Evolutionary conservation across 1,284 basidiomycete species (phyloP).

Genomic region (Somion occarium): DNA sequence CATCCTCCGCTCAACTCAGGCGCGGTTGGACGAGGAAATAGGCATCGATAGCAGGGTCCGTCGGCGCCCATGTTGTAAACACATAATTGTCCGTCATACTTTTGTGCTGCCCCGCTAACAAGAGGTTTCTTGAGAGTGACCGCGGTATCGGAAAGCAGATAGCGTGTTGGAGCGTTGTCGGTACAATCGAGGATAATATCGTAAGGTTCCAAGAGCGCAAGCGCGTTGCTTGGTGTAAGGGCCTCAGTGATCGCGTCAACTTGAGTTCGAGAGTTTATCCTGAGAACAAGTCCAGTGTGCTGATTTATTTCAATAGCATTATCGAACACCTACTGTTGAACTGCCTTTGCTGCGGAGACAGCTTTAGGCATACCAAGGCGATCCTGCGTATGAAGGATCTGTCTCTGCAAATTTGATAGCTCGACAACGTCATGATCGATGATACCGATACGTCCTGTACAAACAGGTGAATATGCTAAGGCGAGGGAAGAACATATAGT

Average conservation of each 20-base stretch:
- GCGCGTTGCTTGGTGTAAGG: conserved; percentile 59
- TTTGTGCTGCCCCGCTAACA: conserved; percentile 91
- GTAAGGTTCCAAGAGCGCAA: conserved; percentile 54
- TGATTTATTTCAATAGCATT: conserved; percentile 37
- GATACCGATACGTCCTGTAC: conserved; percentile 78
- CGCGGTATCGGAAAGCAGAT: conserved; percentile 91
- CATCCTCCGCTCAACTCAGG: conserved; percentile 70
- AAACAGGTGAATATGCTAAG: not conserved
- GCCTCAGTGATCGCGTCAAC: conserved; percentile 51
- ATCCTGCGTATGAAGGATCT: conserved; percentile 83
- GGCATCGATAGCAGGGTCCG: conserved; percentile 92
- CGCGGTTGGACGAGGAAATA: conserved; percentile 79
- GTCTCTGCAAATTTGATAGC: conserved; percentile 90
- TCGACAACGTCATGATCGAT: conserved; percentile 92
- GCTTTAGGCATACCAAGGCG: conserved; percentile 84
- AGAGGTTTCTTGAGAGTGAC: conserved; percentile 74
- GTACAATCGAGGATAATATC: conserved; percentile 93
- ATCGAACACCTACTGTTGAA: conserved; percentile 33
- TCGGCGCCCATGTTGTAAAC: conserved; percentile 65
- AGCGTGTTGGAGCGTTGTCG: conserved; percentile 90
- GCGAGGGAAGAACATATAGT: not conserved
- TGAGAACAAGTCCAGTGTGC: conserved; percentile 37
- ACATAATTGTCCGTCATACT: conserved; percentile 87
- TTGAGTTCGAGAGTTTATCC: conserved; percentile 65
- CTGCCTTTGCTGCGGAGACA: conserved; percentile 69